Evolutionary conservation across 2,329 filamentous ascomycete species (phyloP).

Genomic region (Blumeriella jaapii): DNA sequence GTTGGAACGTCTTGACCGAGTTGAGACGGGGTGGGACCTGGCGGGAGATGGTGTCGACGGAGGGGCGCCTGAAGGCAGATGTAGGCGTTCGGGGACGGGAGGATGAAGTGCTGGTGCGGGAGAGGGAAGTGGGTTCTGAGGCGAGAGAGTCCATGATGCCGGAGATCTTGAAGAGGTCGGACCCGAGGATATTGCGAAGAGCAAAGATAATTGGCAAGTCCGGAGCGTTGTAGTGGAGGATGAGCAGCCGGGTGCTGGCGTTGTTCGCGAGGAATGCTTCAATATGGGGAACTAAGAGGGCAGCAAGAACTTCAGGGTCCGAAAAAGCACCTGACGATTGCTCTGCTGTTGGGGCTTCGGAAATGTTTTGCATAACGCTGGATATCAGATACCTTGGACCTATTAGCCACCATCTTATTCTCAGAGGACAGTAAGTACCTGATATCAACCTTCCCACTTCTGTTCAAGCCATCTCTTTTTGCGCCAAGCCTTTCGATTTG

Average conservation of each 20-base stretch:
- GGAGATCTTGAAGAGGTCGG: slow-evolving; percentile 45
- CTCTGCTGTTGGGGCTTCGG: slow-evolving; percentile 36
- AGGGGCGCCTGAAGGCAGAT: slow-evolving; percentile 9
- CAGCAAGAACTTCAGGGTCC: slow-evolving; percentile 42
- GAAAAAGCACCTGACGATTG: slow-evolving; percentile 42
- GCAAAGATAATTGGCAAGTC: slow-evolving; percentile 46
- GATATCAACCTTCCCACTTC: slow-evolving; percentile 46
- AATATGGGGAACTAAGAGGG: slow-evolving; percentile 47
- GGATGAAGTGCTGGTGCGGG: slow-evolving; percentile 3
- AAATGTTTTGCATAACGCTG: slow-evolving; percentile 46
- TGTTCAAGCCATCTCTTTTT: slow-evolving; percentile 37
- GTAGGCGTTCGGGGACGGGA: slow-evolving; percentile 8
- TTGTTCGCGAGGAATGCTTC: slow-evolving; percentile 47
- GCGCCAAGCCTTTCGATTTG: slow-evolving; percentile 44
- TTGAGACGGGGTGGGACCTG: slow-evolving; percentile 3
- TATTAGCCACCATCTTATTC: neutral
- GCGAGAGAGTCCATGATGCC: slow-evolving; percentile 35
- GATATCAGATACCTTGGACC: slow-evolving; percentile 51
- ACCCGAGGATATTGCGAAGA: slow-evolving; percentile 44
- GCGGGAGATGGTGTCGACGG: slow-evolving; percentile 10
- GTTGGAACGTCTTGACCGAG: neutral
- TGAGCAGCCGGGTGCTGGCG: slow-evolving; percentile 40
- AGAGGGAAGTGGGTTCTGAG: slow-evolving; percentile 20
- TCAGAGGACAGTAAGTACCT: slow-evolving; percentile 32
- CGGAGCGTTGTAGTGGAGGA: slow-evolving; percentile 46